Conservation (phyloP, 1,284 basidiomycete genomes). For the Mycena citricolor region DNA sequence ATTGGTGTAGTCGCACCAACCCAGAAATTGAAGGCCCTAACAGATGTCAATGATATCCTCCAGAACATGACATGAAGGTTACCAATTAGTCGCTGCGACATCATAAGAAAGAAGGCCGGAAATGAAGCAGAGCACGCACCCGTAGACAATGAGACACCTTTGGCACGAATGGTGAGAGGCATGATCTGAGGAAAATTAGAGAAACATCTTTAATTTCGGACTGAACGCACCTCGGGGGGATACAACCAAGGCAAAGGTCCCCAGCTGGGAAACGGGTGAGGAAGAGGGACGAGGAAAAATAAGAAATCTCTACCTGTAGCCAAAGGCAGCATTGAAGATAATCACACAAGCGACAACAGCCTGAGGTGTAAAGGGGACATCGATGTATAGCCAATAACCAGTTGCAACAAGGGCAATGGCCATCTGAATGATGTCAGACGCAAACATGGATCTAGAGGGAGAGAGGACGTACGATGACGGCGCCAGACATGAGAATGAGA, state of each 20-base stretch:
- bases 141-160: conserved; percentile 92
- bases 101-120: not conserved
- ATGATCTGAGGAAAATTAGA: conserved; percentile 65
- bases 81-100: conserved; percentile 21
- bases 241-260: conserved; percentile 88
- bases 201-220: not conserved
- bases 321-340: conserved; percentile 93
- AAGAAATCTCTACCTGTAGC: conserved; percentile 57
- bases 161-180: conserved; percentile 86
- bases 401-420: conserved; percentile 74
- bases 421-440: conserved; percentile 52
- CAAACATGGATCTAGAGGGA: conserved; percentile 8
- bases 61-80: not conserved
- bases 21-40: conserved; percentile 82
- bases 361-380: conserved; percentile 80
- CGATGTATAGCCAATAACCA: conserved; percentile 93
- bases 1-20: conserved; percentile 90
- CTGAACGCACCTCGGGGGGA: conserved; percentile 75
- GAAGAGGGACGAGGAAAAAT: conserved; percentile 1
- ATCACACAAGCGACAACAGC: conserved; percentile 93
- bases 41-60: conserved; percentile 23
- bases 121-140: conserved; percentile 45
- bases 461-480: conserved; percentile 67
- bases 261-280: conserved; percentile 45
- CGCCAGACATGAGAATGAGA: conserved; percentile 88